A percentile compares a stretch with the other conserved stretches of the same genome.
Evolutionary conservation across 192 early-diverging fungal species (phyloP).

Genomic region (Linnemannia zychae): DNA sequence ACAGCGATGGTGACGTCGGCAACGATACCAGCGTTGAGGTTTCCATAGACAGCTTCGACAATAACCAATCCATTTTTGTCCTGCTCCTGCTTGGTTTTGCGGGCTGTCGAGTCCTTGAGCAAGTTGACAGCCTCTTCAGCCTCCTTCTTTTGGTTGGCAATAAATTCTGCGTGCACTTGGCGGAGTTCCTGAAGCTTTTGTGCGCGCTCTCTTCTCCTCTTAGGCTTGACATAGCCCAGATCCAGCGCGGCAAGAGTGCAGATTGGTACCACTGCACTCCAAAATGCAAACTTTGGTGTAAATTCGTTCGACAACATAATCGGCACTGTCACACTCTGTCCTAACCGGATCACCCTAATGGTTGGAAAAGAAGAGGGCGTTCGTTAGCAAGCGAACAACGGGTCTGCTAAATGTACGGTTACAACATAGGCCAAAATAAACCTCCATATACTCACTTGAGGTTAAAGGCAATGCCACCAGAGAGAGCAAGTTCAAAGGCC

Average conservation of each 20-base stretch:
- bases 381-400: too few relatives aligned
- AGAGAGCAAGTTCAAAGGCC: slow-evolving; percentile 69
- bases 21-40: slow-evolving; percentile 64
- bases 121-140: slow-evolving; percentile 83
- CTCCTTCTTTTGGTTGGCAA: slow-evolving; percentile 76
- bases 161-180: slow-evolving; percentile 73
- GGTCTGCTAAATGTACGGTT: neutral
- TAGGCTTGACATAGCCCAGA: slow-evolving; percentile 71
- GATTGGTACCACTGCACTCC: slow-evolving; percentile 67
- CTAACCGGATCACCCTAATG: slow-evolving; percentile 70
- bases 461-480: slow-evolving; percentile 70
- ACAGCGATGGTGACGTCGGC: slow-evolving; percentile 93
- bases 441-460: slow-evolving; percentile 53
- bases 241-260: slow-evolving; percentile 66
- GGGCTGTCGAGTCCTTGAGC: slow-evolving; percentile 75
- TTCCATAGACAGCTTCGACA: slow-evolving; percentile 90
- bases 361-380: neutral
- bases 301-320: slow-evolving; percentile 71
- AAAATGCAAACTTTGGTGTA: slow-evolving; percentile 65
- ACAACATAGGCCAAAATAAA: too few relatives aligned
- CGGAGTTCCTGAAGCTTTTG: slow-evolving; percentile 63
- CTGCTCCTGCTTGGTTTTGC: slow-evolving; percentile 78
- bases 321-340: slow-evolving; percentile 77
- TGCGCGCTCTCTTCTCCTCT: slow-evolving; percentile 63
- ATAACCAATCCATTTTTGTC: slow-evolving; percentile 84